Evolutionary conservation across 1,284 basidiomycete genomes (phyloP).

Genomic region (Cystobasidiaceae sp.): DNA sequence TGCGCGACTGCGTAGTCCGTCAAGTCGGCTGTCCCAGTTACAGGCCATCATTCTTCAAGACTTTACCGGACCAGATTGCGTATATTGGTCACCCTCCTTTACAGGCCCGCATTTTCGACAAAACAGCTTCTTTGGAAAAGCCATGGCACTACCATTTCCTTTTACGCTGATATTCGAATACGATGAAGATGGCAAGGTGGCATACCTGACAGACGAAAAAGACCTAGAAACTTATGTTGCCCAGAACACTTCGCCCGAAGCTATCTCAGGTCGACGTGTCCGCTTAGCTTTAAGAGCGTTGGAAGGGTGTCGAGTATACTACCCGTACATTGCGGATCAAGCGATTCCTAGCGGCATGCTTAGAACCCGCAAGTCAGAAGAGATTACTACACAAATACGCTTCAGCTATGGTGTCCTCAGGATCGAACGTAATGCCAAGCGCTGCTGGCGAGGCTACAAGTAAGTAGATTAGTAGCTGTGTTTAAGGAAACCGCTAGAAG

Average conservation of each 20-base stretch:
- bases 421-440: conserved; percentile 57
- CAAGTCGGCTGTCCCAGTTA: neutral
- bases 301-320: conserved; percentile 53
- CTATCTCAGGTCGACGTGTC: conserved; percentile 57
- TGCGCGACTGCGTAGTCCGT: conserved; percentile 46
- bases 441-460: conserved; percentile 58
- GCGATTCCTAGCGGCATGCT: neutral
- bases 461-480: conserved; percentile 12
- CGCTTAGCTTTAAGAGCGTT: conserved; percentile 63
- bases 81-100: conserved; percentile 54
- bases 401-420: conserved; percentile 56
- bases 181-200: conserved; percentile 56
- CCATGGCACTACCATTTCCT: conserved; percentile 73
- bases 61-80: conserved; percentile 63
- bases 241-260: conserved; percentile 59
- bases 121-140: conserved; percentile 62
- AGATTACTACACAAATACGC: conserved; percentile 41
- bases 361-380: neutral
- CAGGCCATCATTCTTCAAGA: conserved; percentile 52
- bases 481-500: neutral
- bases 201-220: conserved; percentile 52
- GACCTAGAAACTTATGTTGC: conserved; percentile 60
- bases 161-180: conserved; percentile 66
- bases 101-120: conserved; percentile 45
- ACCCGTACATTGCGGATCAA: neutral